phyloP scores from a whole-genome alignment of 2,329 filamentous ascomycete species.

The Monilinia vaccinii-corymbosi region DNA sequence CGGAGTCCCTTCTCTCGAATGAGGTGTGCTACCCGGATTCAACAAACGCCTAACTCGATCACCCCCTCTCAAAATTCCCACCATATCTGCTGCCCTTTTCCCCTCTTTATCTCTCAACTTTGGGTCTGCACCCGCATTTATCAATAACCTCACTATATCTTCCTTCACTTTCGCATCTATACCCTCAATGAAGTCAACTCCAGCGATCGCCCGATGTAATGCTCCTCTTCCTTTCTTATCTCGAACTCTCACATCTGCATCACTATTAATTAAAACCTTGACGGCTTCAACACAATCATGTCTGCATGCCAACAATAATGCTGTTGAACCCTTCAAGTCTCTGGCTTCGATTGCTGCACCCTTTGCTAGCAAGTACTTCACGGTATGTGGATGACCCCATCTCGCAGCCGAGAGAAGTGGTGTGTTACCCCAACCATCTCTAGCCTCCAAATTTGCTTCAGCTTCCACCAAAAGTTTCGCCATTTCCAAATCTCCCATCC shows the following conservation, averaged over 20 bases:
- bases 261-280: slow-evolving; percentile 12
- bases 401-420: slow-evolving; percentile 13
- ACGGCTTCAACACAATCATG: slow-evolving; percentile 14
- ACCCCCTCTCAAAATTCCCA: slow-evolving; percentile 13
- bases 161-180: slow-evolving; percentile 10
- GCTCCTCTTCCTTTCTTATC: slow-evolving; percentile 16
- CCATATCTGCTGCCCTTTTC: slow-evolving; percentile 13
- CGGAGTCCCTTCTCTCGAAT: not conserved
- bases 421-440: slow-evolving; percentile 14
- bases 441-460: slow-evolving; percentile 13
- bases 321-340: slow-evolving; percentile 15
- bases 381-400: slow-evolving; percentile 13
- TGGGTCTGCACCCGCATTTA: slow-evolving; percentile 17
- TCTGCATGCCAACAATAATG: slow-evolving; percentile 15
- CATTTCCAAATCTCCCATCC: slow-evolving; percentile 15
- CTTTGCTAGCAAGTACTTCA: slow-evolving; percentile 10
- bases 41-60: slow-evolving; percentile 14
- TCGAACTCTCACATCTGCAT: slow-evolving; percentile 10
- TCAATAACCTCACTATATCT: slow-evolving; percentile 13
- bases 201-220: slow-evolving; percentile 17
- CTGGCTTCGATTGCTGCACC: slow-evolving; percentile 13
- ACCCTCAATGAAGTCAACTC: slow-evolving; percentile 12
- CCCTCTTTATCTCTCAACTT: slow-evolving; percentile 12
- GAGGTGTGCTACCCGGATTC: not conserved
- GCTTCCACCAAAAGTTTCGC: slow-evolving; percentile 9